Percentiles rank a stretch among this genome's conserved stretches.
These are phyloP conservation scores for Hypoxylon sp. DNA, from an alignment of 2,329 filamentous ascomycete genomes.

Conservation along the genomic window DNA sequence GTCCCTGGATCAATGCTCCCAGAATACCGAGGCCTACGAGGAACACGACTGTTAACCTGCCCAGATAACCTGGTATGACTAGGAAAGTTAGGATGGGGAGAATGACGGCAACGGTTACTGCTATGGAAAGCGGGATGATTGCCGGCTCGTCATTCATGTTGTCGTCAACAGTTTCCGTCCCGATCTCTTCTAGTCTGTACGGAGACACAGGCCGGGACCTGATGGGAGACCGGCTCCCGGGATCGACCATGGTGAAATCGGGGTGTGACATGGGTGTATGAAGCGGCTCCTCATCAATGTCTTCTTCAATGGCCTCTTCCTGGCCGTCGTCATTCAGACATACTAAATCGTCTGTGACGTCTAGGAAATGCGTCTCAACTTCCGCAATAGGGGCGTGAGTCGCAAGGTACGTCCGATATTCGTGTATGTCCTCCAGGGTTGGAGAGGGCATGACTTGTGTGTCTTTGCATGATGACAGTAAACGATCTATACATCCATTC, in stretches of 20 bases:
- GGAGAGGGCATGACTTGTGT: conserved; percentile 60
- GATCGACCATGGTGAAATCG: conserved; percentile 21
- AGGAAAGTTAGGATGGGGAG: conserved; percentile 66
- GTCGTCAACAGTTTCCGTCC: conserved; percentile 13
- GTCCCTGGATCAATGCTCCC: conserved; percentile 42
- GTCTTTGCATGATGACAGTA: conserved; percentile 65
- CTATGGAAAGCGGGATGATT: conserved; percentile 49
- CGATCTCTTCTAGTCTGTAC: conserved; percentile 20
- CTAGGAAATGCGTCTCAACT: conserved; percentile 67
- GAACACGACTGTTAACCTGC: conserved; percentile 64
- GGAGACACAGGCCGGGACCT: conserved; percentile 25
- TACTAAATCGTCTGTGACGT: conserved; percentile 62
- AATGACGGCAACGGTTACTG: conserved; percentile 60
- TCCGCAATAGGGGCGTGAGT: conserved; percentile 63
- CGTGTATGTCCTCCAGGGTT: conserved; percentile 57
- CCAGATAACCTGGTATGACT: conserved; percentile 63
- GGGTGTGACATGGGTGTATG: conserved; percentile 32
- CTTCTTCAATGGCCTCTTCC: conserved; percentile 33
- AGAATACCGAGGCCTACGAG: conserved; percentile 58
- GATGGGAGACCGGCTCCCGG: conserved; percentile 22
- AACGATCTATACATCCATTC: conserved; percentile 55
- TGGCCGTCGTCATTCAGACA: conserved; percentile 45
- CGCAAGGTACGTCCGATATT: conserved; percentile 62
- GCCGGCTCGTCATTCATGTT: conserved; percentile 25
- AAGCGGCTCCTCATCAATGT: conserved; percentile 33